These are phyloP conservation scores for Ustilago curta DNA, from an alignment of 1,284 basidiomycete genomes.

Conservation along the genomic window DNA sequence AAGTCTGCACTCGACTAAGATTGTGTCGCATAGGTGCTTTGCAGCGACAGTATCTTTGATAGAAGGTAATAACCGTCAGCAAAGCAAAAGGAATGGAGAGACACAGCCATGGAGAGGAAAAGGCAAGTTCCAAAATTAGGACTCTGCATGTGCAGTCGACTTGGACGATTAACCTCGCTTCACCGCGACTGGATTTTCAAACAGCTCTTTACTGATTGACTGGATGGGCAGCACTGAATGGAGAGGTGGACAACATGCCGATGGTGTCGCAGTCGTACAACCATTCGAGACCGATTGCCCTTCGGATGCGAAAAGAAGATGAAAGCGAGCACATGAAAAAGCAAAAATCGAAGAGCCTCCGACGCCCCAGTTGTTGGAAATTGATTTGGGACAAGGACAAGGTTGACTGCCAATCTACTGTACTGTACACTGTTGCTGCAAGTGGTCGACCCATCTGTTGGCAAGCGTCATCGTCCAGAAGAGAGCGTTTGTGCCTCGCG, in stretches of 20 bases:
- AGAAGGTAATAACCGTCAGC: background rate
- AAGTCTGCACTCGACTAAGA: too few species aligned
- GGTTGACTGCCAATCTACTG: conserved; percentile 14
- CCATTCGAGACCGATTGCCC: too few species aligned
- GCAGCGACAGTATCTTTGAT: background rate
- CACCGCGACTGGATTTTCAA: background rate
- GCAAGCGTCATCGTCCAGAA: conserved; percentile 17
- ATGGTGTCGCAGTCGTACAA: background rate
- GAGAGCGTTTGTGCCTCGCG: too few species aligned
- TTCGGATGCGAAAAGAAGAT: background rate
- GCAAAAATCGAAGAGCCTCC: background rate
- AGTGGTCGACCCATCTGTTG: conserved; percentile 10
- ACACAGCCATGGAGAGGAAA: background rate
- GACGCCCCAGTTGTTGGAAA: background rate
- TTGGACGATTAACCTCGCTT: background rate
- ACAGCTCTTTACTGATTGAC: too few species aligned
- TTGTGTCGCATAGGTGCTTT: background rate
- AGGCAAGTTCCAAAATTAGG: conserved; percentile 25
- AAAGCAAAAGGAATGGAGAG: background rate
- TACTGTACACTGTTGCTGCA: background rate
- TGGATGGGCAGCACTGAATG: too few species aligned
- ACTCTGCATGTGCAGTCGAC: background rate
- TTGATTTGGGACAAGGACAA: background rate
- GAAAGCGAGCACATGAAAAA: background rate
- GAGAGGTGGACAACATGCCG: background rate